Conservation (phyloP, 116 monocot genomes). For the Papilionanthe hybrid region DNA sequence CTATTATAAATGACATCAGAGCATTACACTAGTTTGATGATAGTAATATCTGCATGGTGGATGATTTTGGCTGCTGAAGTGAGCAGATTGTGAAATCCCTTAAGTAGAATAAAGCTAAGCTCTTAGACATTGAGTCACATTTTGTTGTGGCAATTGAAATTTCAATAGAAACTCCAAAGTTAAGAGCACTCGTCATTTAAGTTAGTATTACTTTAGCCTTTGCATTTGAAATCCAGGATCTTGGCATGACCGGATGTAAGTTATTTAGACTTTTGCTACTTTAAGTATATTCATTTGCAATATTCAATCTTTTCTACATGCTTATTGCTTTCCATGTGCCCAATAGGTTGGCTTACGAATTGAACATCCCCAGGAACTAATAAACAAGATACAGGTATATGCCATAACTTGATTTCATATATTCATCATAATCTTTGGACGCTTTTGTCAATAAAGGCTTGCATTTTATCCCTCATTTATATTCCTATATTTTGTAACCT, state of each 20-base stretch:
- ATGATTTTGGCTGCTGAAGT: too few species aligned
- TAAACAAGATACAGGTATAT: conserved; percentile 90
- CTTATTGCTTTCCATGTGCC: conserved; percentile 9
- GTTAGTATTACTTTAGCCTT: neutral
- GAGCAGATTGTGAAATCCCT: too few species aligned
- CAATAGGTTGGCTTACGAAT: conserved; percentile 87
- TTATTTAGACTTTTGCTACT: neutral
- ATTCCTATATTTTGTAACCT: neutral
- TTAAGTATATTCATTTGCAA: neutral
- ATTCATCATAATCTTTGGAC: neutral
- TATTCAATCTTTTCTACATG: neutral
- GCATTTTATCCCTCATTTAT: neutral
- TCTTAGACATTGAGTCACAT: too few species aligned
- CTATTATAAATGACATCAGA: too few species aligned
- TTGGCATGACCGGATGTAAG: neutral
- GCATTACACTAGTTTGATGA: too few species aligned
- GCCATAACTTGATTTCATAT: neutral
- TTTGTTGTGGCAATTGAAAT: too few species aligned
- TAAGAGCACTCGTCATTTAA: neutral
- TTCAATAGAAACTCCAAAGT: too few species aligned
- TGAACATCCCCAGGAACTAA: conserved; percentile 92
- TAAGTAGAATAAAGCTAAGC: too few species aligned
- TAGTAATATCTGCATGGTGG: too few species aligned
- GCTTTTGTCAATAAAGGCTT: neutral
- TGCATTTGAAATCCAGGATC: neutral